Evolutionary conservation across 2,329 filamentous ascomycete genomes (phyloP), one percentile per base, ranked within the genome.

Genomic region (Penicillium sp.): DNA sequence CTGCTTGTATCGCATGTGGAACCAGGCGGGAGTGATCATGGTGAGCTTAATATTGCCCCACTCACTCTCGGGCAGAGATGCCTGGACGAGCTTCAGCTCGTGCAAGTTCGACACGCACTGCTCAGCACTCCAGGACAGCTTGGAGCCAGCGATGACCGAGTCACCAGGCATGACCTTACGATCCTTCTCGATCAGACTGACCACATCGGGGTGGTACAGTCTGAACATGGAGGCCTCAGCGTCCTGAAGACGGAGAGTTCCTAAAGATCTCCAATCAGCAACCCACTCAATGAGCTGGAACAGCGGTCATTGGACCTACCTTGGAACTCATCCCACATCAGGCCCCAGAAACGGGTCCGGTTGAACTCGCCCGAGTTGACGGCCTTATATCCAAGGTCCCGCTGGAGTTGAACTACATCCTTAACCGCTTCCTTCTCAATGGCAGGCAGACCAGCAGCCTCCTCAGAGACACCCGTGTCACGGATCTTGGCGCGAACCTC

Each of bases 1-100:
- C 48, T 82, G 78, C 70, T 81, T 83, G 65, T 85, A 84, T 25
- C 87, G 82, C 71, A 89, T 82, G 74, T 92, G 88, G 73, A 90
- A 90, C 84, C 87, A 90, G 69, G 85, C 84, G 1, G 87, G 87
- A 6, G 87, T 85, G 30, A 87, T 85, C 71, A 90, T 79, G 22
- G 88, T 90, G 67, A 90, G 82, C 78, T 91, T 89, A 75, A 88
- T 85, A 64, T 88, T 85, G 62, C 84, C 83, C 71, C 87, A 85
- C 57, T 85, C 79, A 45, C 87, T 84, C 37, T 85, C 80, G 0
- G 87, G 84, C 0, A 90, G 56, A 10, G 65, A 57, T 1, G 61
- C 53, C 52, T 69, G 66, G 4, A 69, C 53, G 2, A 69, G 62
- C 37, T 61, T 60, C n/a, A 69, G 61, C 56, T 69, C 67, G 55